Conservation (phyloP, 2,329 filamentous ascomycete genomes). For the Chaetomiaceae sp. region DNA sequence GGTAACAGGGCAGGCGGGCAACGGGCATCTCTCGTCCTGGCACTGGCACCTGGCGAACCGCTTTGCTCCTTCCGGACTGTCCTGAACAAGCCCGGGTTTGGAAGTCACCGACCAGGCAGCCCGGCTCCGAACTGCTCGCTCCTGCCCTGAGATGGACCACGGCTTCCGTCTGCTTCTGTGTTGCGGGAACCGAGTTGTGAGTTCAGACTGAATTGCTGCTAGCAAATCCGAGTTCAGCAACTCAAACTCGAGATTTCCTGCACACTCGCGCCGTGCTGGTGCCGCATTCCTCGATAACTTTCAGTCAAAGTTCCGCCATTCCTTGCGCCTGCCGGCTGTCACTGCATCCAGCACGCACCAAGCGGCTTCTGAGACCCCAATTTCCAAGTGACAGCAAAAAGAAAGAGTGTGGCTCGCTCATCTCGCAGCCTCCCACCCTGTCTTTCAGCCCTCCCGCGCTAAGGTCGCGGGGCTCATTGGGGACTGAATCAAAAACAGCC, state of each 20-base stretch:
- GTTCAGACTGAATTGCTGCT: not conserved
- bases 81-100: not conserved
- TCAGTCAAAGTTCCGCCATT: not conserved
- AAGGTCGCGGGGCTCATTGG: slow-evolving; percentile 16
- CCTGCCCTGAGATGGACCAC: not conserved
- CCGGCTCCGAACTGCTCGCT: not conserved
- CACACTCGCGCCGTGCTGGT: not conserved
- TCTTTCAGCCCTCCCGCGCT: slow-evolving; percentile 29
- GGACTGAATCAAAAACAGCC: slow-evolving; percentile 16
- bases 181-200: not conserved
- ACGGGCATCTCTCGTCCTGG: no score
- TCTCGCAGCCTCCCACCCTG: slow-evolving; percentile 19
- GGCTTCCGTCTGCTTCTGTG: not conserved
- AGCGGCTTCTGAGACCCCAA: slow-evolving; percentile 14
- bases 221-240: no score
- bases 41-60: no score
- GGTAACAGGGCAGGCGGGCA: no score
- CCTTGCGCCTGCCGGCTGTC: not conserved
- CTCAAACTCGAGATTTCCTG: not conserved
- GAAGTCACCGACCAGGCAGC: no score
- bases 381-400: slow-evolving; percentile 15
- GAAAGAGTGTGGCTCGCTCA: slow-evolving; percentile 16
- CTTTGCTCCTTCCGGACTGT: not conserved
- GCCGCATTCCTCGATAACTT: not conserved
- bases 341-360: slow-evolving; percentile 5